Evolutionary conservation across 2,329 filamentous ascomycete species (phyloP).

Genomic region (Trichoderma koningii): DNA sequence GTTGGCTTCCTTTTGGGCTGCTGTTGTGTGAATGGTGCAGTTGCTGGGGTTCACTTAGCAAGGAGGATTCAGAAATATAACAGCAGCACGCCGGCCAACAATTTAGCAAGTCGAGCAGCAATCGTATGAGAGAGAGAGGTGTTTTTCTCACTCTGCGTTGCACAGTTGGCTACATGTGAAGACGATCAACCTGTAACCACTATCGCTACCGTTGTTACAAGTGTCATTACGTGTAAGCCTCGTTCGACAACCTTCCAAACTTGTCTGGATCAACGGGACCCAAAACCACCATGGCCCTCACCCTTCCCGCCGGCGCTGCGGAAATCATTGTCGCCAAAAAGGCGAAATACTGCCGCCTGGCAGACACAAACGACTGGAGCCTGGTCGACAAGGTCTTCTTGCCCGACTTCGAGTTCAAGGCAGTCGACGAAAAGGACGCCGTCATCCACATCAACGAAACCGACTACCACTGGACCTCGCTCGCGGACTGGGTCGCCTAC

Average conservation of each 20-base stretch:
- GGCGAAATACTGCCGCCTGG: constrained; percentile 5
- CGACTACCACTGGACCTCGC: background rate
- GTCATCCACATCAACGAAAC: background rate
- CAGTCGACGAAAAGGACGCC: background rate
- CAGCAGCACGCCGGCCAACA: too few species aligned
- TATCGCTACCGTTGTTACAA: background rate
- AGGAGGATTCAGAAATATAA: too few species aligned
- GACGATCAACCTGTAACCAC: too few species aligned
- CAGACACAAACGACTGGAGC: background rate
- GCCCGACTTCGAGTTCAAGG: background rate
- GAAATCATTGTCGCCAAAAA: constrained; percentile 10
- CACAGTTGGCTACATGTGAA: too few species aligned
- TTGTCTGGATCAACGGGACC: background rate
- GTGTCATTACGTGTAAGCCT: background rate
- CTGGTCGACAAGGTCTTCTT: background rate
- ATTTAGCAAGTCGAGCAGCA: too few species aligned
- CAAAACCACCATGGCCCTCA: background rate
- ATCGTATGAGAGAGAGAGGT: too few species aligned
- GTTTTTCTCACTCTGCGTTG: too few species aligned
- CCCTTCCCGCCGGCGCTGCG: constrained; percentile 7
- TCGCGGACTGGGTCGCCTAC: background rate
- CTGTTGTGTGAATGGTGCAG: too few species aligned
- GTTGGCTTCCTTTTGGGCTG: too few species aligned
- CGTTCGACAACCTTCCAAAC: background rate
- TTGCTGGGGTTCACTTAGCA: too few species aligned